These are phyloP conservation scores for Termitomyces sp. DNA, from an alignment of 768 basidiomycete genomes.

Conservation along the genomic window DNA sequence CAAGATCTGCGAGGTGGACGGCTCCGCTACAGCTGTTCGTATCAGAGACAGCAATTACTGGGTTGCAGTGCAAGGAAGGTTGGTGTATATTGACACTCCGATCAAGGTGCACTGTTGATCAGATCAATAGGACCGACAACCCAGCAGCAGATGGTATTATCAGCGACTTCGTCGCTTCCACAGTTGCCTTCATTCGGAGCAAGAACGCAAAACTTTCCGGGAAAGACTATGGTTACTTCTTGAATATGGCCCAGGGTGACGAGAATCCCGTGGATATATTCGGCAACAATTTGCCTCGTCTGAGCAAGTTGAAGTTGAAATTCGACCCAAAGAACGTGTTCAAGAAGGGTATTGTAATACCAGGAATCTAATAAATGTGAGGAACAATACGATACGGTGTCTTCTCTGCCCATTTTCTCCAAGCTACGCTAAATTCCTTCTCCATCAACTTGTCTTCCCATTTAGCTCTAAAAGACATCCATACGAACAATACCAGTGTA, in stretches of 20 bases:
- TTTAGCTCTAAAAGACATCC: constrained; percentile 5
- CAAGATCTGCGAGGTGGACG: constrained; percentile 13
- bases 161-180: too few relatives aligned
- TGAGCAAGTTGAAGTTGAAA: constrained; percentile 23
- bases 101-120: too few relatives aligned
- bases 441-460: constrained; percentile 11
- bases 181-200: neutral
- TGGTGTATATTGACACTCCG: too few relatives aligned
- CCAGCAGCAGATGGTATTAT: neutral
- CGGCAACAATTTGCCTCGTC: constrained; percentile 20
- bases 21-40: too few relatives aligned
- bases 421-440: neutral
- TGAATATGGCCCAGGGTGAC: constrained; percentile 8
- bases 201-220: constrained; percentile 7
- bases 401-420: constrained; percentile 2
- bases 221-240: constrained; percentile 2
- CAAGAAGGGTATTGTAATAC: too few relatives aligned
- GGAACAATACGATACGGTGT: constrained; percentile 9
- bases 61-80: too few relatives aligned
- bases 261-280: constrained; percentile 24
- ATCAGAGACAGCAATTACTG: constrained; percentile 3
- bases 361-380: constrained; percentile 1
- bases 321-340: constrained; percentile 29
- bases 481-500: neutral
- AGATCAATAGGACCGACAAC: too few relatives aligned